These are phyloP conservation scores for Fusarium lyarnte DNA, from an alignment of 2,329 filamentous ascomycete genomes.

Conservation along the genomic window DNA sequence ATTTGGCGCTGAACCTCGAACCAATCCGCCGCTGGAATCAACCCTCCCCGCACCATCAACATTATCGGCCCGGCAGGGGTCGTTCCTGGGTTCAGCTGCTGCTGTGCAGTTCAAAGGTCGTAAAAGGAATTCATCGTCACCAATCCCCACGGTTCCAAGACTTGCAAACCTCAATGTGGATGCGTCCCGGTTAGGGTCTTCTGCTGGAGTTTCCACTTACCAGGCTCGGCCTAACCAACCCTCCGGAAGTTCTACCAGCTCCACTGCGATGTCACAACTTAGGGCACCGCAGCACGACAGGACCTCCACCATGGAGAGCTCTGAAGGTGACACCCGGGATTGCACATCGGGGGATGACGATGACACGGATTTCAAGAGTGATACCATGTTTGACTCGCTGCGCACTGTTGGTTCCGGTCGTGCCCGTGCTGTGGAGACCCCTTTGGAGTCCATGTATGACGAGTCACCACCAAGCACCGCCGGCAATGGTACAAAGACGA, in stretches of 20 bases:
- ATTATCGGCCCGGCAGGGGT: slow-evolving; percentile 34
- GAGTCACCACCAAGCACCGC: slow-evolving; percentile 74
- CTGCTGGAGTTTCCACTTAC: slow-evolving; percentile 50
- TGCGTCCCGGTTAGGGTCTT: slow-evolving; percentile 57
- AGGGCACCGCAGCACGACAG: slow-evolving; percentile 47
- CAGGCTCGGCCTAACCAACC: slow-evolving; percentile 54
- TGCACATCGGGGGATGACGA: slow-evolving; percentile 77
- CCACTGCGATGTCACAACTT: slow-evolving; percentile 53
- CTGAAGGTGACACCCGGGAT: slow-evolving; percentile 73
- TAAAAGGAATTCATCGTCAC: slow-evolving; percentile 63
- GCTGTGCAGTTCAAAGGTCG: slow-evolving; percentile 43
- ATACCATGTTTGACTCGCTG: slow-evolving; percentile 80
- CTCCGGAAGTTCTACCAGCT: slow-evolving; percentile 55
- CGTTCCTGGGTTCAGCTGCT: slow-evolving; percentile 41
- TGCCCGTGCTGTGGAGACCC: slow-evolving; percentile 72
- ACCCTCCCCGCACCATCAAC: slow-evolving; percentile 37
- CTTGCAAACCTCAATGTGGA: slow-evolving; percentile 66
- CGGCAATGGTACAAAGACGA: slow-evolving; percentile 62
- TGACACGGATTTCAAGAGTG: slow-evolving; percentile 81
- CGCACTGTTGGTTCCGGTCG: slow-evolving; percentile 76
- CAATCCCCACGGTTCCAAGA: slow-evolving; percentile 63
- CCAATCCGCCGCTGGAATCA: slow-evolving; percentile 41
- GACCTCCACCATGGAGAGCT: slow-evolving; percentile 72
- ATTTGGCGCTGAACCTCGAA: slow-evolving; percentile 42
- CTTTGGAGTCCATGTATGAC: slow-evolving; percentile 83